These are phyloP conservation scores for Pythium guiyangense DNA, from an alignment of 352 stramenopile genomes.

Conservation along the genomic window DNA sequence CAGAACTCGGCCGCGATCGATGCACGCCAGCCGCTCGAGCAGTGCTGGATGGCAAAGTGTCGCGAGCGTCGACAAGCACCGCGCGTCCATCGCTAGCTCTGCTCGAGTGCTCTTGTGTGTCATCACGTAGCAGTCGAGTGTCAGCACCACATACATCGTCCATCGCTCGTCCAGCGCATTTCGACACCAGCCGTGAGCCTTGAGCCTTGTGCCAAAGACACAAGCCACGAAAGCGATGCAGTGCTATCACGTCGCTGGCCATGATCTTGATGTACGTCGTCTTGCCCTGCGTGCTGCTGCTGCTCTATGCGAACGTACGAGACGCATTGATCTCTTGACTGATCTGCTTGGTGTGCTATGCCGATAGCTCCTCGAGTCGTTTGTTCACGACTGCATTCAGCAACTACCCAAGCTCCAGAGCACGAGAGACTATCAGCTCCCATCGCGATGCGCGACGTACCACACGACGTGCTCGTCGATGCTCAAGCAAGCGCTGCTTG, in stretches of 20 bases:
- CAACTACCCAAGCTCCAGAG: conserved; percentile 36
- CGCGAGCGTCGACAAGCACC: too few species aligned
- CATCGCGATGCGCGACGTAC: conserved; percentile 35
- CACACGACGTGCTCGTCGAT: conserved; percentile 47
- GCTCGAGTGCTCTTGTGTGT: too few species aligned
- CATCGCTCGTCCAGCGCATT: too few species aligned
- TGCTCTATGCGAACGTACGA: neutral
- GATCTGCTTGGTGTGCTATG: neutral
- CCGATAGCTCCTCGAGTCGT: conserved; percentile 43
- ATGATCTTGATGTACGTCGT: conserved; percentile 35
- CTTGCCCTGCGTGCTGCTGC: neutral
- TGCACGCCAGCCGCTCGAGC: too few species aligned
- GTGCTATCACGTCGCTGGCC: conserved; percentile 35
- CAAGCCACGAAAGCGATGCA: conserved; percentile 16
- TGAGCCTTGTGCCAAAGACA: too few species aligned
- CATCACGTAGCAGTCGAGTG: too few species aligned
- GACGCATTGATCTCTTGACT: neutral
- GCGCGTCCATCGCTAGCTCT: too few species aligned
- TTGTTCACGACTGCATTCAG: conserved; percentile 46
- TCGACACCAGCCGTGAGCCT: too few species aligned
- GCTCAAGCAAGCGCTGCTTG: conserved; percentile 40
- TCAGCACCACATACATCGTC: too few species aligned
- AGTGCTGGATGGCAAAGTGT: too few species aligned
- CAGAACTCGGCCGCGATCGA: too few species aligned
- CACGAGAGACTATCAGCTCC: conserved; percentile 22